Conservation (phyloP, 768 basidiomycete species). For the Filobasidium wieringae region DNA sequence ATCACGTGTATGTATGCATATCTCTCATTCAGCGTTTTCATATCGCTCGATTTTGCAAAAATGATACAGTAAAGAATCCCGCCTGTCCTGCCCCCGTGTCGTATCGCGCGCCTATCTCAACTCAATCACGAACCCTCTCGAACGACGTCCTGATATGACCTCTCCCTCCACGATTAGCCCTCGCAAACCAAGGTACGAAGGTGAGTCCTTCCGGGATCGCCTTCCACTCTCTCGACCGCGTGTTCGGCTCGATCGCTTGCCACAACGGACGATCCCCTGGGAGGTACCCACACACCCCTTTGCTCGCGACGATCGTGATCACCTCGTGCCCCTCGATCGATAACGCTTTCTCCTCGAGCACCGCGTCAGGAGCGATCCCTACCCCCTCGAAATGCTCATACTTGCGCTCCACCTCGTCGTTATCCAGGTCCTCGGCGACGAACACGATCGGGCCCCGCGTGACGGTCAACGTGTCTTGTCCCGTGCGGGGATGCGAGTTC, state of each 20-base stretch:
- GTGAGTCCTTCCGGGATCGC: constrained; percentile 12
- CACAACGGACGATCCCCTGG: neutral
- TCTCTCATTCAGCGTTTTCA: too few relatives aligned
- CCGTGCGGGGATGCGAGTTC: constrained; percentile 15
- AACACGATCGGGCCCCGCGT: constrained; percentile 25
- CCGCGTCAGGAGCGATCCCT: constrained; percentile 13
- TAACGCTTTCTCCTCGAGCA: constrained; percentile 7
- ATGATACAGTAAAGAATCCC: too few relatives aligned
- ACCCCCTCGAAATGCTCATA: constrained; percentile 22
- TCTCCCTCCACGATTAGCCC: constrained; percentile 21
- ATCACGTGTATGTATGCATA: too few relatives aligned
- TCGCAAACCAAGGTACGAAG: constrained; percentile 23
- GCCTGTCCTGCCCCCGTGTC: too few relatives aligned
- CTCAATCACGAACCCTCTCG: neutral
- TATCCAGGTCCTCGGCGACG: constrained; percentile 22
- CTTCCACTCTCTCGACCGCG: constrained; percentile 11
- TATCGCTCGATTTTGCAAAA: too few relatives aligned
- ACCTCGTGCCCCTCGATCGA: constrained; percentile 17
- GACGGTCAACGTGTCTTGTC: constrained; percentile 21
- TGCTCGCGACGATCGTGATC: constrained; percentile 2
- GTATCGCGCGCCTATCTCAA: too few relatives aligned
- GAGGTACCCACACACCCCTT: neutral
- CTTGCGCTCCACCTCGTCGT: constrained; percentile 11
- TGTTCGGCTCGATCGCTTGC: neutral
- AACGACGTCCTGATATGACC: constrained; percentile 17